Conservation (phyloP, 805 yeast genomes). For the Candida ulmi region DNA sequence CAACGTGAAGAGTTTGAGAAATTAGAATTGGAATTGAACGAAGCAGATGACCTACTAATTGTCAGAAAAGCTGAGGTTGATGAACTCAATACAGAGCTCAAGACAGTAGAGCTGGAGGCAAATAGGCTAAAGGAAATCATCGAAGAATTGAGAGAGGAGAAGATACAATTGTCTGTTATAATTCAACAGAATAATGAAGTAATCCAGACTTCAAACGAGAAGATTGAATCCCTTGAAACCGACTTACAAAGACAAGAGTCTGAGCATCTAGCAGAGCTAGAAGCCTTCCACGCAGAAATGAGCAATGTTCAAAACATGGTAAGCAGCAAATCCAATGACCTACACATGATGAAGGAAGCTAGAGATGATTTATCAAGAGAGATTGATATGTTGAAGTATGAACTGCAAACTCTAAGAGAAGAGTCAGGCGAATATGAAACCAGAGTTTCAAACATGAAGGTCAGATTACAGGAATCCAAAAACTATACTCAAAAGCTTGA, state of each 20-base stretch:
- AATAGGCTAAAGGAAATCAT: constrained; percentile 6
- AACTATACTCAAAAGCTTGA: constrained; percentile 18
- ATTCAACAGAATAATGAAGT: constrained; percentile 8
- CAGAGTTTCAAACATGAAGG: constrained; percentile 15
- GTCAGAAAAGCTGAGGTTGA: constrained; percentile 24
- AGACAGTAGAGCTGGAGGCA: no score
- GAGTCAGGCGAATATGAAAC: constrained; percentile 21
- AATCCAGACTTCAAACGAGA: constrained; percentile 16
- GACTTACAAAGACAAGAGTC: constrained; percentile 28
- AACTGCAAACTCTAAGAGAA: constrained; percentile 18
- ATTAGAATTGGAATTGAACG: background rate
- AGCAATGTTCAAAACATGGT: constrained; percentile 26
- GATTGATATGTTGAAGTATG: constrained; percentile 20
- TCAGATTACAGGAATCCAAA: constrained; percentile 16
- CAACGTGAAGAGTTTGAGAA: background rate
- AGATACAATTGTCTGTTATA: constrained; percentile 5
- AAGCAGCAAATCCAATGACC: constrained; percentile 23
- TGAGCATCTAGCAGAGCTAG: constrained; percentile 32
- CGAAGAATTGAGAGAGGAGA: constrained; percentile 8
- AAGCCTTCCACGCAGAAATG: constrained; percentile 29
- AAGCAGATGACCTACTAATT: constrained; percentile 14
- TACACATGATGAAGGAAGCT: constrained; percentile 22
- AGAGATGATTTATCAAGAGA: constrained; percentile 20
- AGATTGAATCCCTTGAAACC: constrained; percentile 24
- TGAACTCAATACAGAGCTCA: constrained; percentile 19